Evolutionary conservation across 345 rosid species (phyloP).

Genomic region (Melaleuca alternifolia): DNA sequence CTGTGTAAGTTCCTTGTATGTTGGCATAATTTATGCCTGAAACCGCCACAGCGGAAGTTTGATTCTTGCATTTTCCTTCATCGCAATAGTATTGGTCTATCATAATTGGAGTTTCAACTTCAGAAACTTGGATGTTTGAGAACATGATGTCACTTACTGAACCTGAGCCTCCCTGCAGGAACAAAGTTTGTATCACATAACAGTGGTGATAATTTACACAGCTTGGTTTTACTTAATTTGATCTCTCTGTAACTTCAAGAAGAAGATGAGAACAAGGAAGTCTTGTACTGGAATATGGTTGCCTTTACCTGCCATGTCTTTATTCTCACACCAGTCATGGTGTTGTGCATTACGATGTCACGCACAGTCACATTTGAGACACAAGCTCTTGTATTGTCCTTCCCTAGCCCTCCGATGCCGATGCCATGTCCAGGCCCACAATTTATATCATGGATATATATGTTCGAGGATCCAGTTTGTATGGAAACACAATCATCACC

Average conservation of each 20-base stretch:
- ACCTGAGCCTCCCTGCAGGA: constrained; percentile 75
- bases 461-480: constrained; percentile 76
- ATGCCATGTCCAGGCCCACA: constrained; percentile 94
- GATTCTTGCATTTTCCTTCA: constrained; percentile 40
- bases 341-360: constrained; percentile 39
- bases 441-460: constrained; percentile 48
- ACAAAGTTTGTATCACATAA: not conserved
- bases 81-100: constrained; percentile 85
- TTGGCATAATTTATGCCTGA: constrained; percentile 46
- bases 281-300: not conserved
- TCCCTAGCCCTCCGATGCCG: constrained; percentile 83
- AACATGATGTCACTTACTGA: constrained; percentile 57
- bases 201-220: not conserved
- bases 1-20: constrained; percentile 70
- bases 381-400: constrained; percentile 48
- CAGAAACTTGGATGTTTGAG: constrained; percentile 62
- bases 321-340: constrained; percentile 63
- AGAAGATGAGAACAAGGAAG: not conserved
- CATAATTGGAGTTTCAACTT: constrained; percentile 58
- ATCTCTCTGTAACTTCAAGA: not conserved
- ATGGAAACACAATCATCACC: constrained; percentile 88
- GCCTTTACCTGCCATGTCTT: constrained; percentile 84
- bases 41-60: constrained; percentile 66
- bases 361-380: constrained; percentile 75
- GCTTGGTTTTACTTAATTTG: not conserved